phyloP scores from a whole-genome alignment of 176 grass and related monocot species.

The Chrysopogon serrulatus region DNA sequence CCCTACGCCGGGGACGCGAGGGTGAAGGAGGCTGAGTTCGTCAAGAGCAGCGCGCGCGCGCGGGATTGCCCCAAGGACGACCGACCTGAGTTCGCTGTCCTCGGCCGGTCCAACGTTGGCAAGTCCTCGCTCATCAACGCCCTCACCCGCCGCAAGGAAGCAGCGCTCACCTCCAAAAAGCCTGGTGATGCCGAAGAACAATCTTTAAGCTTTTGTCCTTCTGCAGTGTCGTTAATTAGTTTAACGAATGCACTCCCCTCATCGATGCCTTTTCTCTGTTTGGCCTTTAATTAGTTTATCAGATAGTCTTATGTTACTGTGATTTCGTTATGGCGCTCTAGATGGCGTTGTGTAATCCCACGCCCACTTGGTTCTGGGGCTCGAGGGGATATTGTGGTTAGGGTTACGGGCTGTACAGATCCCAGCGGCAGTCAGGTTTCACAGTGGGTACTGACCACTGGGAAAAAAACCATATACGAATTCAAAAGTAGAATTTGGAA shows the following conservation, averaged over 20 bases:
- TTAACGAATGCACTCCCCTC: no score
- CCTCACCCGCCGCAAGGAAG: conserved; percentile 81
- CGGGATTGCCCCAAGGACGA: conserved; percentile 78
- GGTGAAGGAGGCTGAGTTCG: conserved; percentile 72
- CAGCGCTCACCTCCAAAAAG: conserved; percentile 90
- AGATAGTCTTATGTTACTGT: neutral
- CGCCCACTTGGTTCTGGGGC: neutral
- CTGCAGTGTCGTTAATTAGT: neutral
- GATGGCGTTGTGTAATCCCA: neutral
- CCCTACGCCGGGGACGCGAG: conserved; percentile 75
- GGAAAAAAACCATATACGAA: neutral
- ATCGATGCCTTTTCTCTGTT: neutral
- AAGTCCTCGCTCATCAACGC: conserved; percentile 94
- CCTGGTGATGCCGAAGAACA: conserved; percentile 41
- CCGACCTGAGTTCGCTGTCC: conserved; percentile 83
- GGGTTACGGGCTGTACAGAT: neutral
- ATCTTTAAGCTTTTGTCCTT: neutral
- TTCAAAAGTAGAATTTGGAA: neutral
- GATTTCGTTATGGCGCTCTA: neutral
- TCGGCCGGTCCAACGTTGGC: conserved; percentile 86
- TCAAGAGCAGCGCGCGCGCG: conserved; percentile 66
- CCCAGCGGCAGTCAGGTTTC: neutral
- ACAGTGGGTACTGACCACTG: neutral
- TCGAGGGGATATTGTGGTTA: neutral
- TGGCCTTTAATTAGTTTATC: neutral